Conservation (phyloP, 352 stramenopile genomes). For the Peronosclerospora sorghi region DNA sequence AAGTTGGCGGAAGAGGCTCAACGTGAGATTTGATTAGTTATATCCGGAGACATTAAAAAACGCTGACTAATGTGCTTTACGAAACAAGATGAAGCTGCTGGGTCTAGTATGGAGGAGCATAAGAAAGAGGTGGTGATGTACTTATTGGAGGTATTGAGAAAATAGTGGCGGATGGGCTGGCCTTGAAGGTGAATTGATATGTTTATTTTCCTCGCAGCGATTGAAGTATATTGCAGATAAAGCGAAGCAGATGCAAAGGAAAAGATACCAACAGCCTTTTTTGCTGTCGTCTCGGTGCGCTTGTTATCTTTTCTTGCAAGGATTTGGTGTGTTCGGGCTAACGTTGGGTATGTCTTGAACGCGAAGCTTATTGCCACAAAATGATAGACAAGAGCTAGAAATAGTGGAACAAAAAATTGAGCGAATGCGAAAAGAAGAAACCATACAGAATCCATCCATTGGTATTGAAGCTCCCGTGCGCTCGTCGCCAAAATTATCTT, state of each 20-base stretch:
- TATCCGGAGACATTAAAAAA: neutral
- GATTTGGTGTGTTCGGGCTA: neutral
- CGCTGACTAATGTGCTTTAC: neutral
- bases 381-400: constrained; percentile 38
- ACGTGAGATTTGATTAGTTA: constrained; percentile 9
- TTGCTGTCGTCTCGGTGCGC: constrained; percentile 42
- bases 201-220: constrained; percentile 18
- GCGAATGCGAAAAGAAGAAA: constrained; percentile 13
- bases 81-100: constrained; percentile 6
- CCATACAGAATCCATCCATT: constrained; percentile 13
- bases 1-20: constrained; percentile 26
- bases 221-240: constrained; percentile 49
- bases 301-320: neutral
- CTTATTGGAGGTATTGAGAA: constrained; percentile 37
- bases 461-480: neutral
- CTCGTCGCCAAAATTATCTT: constrained; percentile 4
- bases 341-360: neutral
- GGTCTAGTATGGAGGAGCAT: constrained; percentile 26
- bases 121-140: constrained; percentile 66
- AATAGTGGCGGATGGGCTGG: neutral
- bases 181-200: neutral
- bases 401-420: constrained; percentile 36
- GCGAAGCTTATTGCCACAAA: constrained; percentile 46
- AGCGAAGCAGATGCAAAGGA: constrained; percentile 70
- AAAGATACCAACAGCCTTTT: constrained; percentile 52